These are phyloP conservation scores for Staphylotrichum tortipilum DNA, from an alignment of 495 filamentous ascomycete genomes.

Conservation along the genomic window DNA sequence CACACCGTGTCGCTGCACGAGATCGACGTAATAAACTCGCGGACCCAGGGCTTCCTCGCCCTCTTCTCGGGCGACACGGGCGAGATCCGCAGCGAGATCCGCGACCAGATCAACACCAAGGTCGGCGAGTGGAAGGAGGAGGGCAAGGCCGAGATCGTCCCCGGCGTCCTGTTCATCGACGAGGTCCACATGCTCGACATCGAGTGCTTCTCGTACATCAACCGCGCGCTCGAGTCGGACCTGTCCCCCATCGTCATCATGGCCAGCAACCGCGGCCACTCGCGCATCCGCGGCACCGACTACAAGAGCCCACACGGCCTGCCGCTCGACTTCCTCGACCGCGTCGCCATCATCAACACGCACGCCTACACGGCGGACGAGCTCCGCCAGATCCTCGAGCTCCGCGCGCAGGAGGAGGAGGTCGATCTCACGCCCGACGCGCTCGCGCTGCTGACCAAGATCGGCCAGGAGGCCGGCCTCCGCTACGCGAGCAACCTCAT, in stretches of 20 bases:
- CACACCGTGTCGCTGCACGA: conserved; percentile 96
- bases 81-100: conserved; percentile 93
- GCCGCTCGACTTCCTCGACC: conserved; percentile 91
- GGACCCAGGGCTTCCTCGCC: conserved; percentile 91
- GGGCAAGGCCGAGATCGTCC: conserved; percentile 96
- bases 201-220: conserved; percentile 97
- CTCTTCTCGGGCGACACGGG: conserved; percentile 97
- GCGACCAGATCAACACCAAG: conserved; percentile 98
- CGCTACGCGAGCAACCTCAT: conserved; percentile 94
- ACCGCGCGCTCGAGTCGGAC: conserved; percentile 88
- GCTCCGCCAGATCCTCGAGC: conserved; percentile 79
- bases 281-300: conserved; percentile 86
- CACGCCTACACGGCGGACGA: conserved; percentile 79
- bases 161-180: conserved; percentile 95
- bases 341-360: conserved; percentile 93
- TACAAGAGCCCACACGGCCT: conserved; percentile 88
- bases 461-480: conserved; percentile 85
- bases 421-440: conserved; percentile 84
- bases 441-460: conserved; percentile 84
- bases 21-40: conserved; percentile 98
- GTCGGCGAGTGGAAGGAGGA: conserved; percentile 98
- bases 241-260: conserved; percentile 97
- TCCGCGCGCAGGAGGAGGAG: conserved; percentile 91
- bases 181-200: conserved; percentile 99
- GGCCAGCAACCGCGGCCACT: conserved; percentile 93